These are phyloP conservation scores for Hemileccinum rubropunctum DNA, from an alignment of 768 basidiomycete genomes.

Conservation along the genomic window DNA sequence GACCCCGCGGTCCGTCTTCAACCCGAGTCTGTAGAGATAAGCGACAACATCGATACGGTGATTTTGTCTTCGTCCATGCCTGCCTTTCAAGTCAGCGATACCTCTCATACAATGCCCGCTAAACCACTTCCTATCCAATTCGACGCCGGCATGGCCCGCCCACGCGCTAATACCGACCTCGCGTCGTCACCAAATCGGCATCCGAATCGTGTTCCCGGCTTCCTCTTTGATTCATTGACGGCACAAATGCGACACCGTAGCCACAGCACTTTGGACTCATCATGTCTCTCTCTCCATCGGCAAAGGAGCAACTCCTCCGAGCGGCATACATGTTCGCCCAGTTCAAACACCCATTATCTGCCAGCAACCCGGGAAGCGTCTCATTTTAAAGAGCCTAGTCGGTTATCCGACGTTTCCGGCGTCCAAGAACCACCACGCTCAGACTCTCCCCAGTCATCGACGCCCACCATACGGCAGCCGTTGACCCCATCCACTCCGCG, in stretches of 20 bases:
- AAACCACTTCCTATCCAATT: conserved; percentile 7
- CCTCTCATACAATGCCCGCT: not conserved
- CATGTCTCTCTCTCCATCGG: not conserved
- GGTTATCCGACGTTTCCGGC: conserved; percentile 4
- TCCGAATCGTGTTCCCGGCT: conserved; percentile 9
- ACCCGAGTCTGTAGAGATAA: not conserved
- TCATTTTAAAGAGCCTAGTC: conserved; percentile 3
- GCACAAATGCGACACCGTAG: conserved; percentile 22
- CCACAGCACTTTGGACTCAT: conserved; percentile 6
- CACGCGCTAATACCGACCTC: conserved; percentile 29
- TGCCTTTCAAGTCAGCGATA: not conserved
- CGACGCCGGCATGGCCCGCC: conserved; percentile 7
- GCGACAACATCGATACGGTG: not conserved
- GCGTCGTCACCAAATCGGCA: conserved; percentile 1
- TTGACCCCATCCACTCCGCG: conserved; percentile 55
- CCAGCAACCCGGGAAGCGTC: conserved; percentile 2
- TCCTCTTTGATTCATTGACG: conserved; percentile 5
- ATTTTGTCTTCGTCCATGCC: not conserved
- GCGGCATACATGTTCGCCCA: not conserved
- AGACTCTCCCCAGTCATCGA: not conserved
- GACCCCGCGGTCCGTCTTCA: not conserved
- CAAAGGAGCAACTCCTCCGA: conserved; percentile 7
- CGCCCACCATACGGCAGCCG: conserved; percentile 40
- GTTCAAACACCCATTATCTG: not conserved
- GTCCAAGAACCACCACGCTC: not conserved